Percentiles rank a stretch among this genome's conserved stretches.
These are phyloP conservation scores for Lasiodiplodia citricola DNA, from an alignment of 2,329 filamentous ascomycete genomes.

Conservation along the genomic window DNA sequence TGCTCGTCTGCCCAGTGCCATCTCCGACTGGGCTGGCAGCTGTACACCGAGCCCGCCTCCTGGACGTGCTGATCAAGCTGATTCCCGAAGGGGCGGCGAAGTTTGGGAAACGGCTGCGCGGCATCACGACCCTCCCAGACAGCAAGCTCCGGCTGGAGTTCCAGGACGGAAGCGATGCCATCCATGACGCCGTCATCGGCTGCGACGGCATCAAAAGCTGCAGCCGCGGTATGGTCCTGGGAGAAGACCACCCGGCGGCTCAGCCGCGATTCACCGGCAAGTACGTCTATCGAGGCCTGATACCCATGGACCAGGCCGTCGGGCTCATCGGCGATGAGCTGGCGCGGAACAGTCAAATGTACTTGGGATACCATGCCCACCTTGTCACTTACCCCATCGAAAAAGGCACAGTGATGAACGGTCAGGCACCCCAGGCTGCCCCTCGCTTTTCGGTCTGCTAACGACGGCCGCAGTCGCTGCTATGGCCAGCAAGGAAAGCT, in stretches of 20 bases:
- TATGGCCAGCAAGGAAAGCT: slow-evolving; percentile 52
- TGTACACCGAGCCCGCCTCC: slow-evolving; percentile 55
- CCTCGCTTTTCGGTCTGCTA: neutral
- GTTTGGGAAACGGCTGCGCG: slow-evolving; percentile 47
- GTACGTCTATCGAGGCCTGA: slow-evolving; percentile 66
- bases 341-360: slow-evolving; percentile 59
- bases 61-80: slow-evolving; percentile 55
- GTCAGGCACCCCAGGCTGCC: slow-evolving; percentile 29
- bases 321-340: slow-evolving; percentile 56
- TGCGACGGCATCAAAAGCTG: slow-evolving; percentile 69
- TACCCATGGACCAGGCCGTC: slow-evolving; percentile 62
- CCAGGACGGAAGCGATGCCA: slow-evolving; percentile 50
- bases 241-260: slow-evolving; percentile 50
- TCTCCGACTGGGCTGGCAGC: slow-evolving; percentile 33
- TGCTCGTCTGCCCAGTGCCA: slow-evolving; percentile 33
- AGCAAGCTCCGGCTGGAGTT: slow-evolving; percentile 45
- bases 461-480: slow-evolving; percentile 45
- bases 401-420: slow-evolving; percentile 61
- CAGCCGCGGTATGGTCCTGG: slow-evolving; percentile 59
- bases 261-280: slow-evolving; percentile 61
- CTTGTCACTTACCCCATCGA: slow-evolving; percentile 67
- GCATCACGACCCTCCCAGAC: slow-evolving; percentile 35
- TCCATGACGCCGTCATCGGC: slow-evolving; percentile 59
- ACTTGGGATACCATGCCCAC: slow-evolving; percentile 63
- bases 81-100: slow-evolving; percentile 47